phyloP scores from a whole-genome alignment of 345 rosid species.

The Pelargonium nanum region DNA sequence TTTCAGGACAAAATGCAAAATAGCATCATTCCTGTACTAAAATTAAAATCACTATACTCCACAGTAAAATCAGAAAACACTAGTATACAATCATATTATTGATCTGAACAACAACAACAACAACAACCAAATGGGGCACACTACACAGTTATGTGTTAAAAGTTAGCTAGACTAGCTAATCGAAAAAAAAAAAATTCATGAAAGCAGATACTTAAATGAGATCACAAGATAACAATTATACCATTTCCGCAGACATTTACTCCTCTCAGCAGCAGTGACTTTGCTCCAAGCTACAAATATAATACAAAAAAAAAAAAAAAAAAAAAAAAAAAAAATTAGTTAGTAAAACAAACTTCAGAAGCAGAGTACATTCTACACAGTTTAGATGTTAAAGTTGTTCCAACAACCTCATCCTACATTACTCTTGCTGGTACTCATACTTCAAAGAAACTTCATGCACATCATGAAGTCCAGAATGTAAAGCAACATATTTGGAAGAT shows the following conservation, averaged over 20 bases:
- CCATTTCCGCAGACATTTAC: constrained; percentile 71
- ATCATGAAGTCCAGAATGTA: no score
- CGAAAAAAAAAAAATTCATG: no score
- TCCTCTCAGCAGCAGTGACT: constrained; percentile 72
- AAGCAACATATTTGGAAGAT: no score
- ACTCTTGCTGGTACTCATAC: background rate
- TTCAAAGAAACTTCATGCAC: background rate
- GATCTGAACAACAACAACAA: background rate
- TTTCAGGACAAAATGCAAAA: background rate
- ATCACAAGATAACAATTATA: constrained; percentile 15
- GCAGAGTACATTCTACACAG: background rate
- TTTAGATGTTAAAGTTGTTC: background rate
- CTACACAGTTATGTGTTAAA: no score
- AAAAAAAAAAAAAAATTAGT: constrained; percentile 5
- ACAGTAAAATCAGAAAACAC: background rate
- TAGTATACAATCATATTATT: background rate
- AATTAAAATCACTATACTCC: background rate
- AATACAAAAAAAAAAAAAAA: background rate
- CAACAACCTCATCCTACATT: background rate
- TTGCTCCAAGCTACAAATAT: constrained; percentile 76
- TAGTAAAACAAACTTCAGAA: background rate
- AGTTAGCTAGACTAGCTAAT: no score
- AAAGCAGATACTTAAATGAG: no score
- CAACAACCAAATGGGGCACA: no score
- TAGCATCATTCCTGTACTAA: background rate